phyloP scores from a whole-genome alignment of 495 filamentous ascomycete species.

The Xanthoparmelia taractica region DNA sequence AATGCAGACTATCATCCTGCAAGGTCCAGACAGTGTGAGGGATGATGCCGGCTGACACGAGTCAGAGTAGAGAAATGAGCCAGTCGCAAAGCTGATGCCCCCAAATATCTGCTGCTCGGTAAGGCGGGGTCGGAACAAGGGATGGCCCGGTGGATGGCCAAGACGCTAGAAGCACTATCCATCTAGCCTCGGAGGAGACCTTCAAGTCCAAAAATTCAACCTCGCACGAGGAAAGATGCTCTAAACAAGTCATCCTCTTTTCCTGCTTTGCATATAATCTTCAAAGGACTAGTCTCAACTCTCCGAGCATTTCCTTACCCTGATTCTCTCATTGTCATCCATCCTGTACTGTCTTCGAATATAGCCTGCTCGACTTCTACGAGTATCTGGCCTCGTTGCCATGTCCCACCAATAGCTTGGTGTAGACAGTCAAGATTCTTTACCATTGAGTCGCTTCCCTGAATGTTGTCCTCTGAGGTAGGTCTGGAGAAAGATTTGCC shows the following conservation, averaged over 20 bases:
- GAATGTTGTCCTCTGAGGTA: background rate
- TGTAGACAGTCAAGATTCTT: background rate
- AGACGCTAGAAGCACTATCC: background rate
- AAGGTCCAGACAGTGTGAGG: background rate
- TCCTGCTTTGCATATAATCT: background rate
- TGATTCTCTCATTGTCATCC: background rate
- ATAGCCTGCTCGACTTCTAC: background rate
- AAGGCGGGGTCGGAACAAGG: background rate
- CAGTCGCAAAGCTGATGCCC: background rate
- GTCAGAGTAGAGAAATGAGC: background rate
- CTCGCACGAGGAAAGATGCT: background rate
- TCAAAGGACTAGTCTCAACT: background rate
- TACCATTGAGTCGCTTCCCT: background rate
- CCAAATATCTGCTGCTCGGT: background rate
- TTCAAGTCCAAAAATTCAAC: background rate
- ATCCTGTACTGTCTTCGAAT: background rate
- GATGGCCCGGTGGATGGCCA: background rate
- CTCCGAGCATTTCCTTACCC: background rate
- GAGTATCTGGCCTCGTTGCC: background rate
- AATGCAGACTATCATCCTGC: background rate
- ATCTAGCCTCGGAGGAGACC: background rate
- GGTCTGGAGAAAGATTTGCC: background rate
- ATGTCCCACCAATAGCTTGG: background rate
- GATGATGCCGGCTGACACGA: background rate
- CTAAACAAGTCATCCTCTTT: background rate